Base-by-base conservation (phyloP, 108 stramenopile genomes). In the Thalassiosira profunda region DNA sequence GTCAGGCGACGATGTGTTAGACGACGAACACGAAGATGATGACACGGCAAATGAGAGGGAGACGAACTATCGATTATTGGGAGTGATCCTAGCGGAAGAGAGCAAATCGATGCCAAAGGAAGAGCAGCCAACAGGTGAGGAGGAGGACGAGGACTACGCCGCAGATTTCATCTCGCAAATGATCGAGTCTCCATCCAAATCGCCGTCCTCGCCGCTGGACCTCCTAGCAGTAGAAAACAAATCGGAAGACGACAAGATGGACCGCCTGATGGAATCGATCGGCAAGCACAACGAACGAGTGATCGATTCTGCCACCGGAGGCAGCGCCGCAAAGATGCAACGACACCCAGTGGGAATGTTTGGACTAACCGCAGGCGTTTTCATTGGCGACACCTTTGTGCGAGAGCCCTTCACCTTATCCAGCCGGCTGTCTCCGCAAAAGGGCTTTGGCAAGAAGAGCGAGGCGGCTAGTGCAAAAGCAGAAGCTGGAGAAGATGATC, bases 331-430 rank as follows among this genome's bases (percentile, higher is more conserved):
- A 10, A 31, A 20, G 20, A 72, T 90, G 55, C 36, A 81, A 33
- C 61, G 57, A 33, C 77, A 85, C 63, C 18, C 67, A 1, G 72
- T 85, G 5, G 80, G 60, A 20, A 59, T 93, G 48, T 75, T 87
- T 21, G 88, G 86, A 47, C 45, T 90, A 18, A 76, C 76, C 7
- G 81, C 80, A 34, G 93, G 93, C 5, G 76, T 84, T 54, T 94
- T 86, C 79, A 57, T 91, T 0, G 93, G 93, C 7, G 93, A 94
- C 70, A 64, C 77, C 6, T 77, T 91, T 11, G 64, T 94, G 56
- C 80, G 93, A 34, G 87, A 94, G 47, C 49, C 38, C 2, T 80
- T 86, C 20, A 49, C 74, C 10, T n/a, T n/a, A n/a, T n/a, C n/a
- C n/a, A n/a, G n/a, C n/a, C n/a, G n/a, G n/a, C n/a, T n/a, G n/a